Conservation (phyloP, 169 alveolate species). For the Plasmodium gallinaceum region DNA sequence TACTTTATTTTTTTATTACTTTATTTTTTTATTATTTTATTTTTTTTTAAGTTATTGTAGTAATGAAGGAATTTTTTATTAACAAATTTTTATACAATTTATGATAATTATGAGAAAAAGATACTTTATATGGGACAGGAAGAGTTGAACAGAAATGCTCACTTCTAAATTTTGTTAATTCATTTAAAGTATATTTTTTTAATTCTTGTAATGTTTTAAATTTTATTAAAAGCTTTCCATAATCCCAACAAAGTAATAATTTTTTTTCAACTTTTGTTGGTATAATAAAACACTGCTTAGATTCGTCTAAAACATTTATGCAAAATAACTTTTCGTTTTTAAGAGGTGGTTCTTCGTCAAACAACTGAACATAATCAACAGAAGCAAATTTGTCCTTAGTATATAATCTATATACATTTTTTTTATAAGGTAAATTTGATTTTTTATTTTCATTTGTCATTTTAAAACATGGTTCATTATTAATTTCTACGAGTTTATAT, state of each 20-base stretch:
- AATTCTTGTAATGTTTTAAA: slow-evolving; percentile 35
- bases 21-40: not conserved
- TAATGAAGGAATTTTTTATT: not conserved
- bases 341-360: slow-evolving; percentile 32
- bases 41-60: not conserved
- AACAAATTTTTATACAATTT: slow-evolving; percentile 38
- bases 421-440: slow-evolving; percentile 89
- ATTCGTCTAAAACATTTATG: slow-evolving; percentile 20
- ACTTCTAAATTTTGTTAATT: slow-evolving; percentile 34
- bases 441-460: slow-evolving; percentile 91
- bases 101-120: slow-evolving; percentile 30
- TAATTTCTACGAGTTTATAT: slow-evolving; percentile 91
- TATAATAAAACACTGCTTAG: slow-evolving; percentile 16
- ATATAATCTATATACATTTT: slow-evolving; percentile 87
- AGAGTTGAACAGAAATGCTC: slow-evolving; percentile 8
- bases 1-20: not conserved
- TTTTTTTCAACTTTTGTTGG: slow-evolving; percentile 61
- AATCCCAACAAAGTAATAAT: slow-evolving; percentile 41
- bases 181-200: slow-evolving; percentile 43
- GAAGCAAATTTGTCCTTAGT: slow-evolving; percentile 78
- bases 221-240: slow-evolving; percentile 48
- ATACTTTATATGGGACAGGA: slow-evolving; percentile 22
- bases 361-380: slow-evolving; percentile 78
- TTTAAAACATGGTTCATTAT: slow-evolving; percentile 90
- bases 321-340: slow-evolving; percentile 27